Evolutionary conservation across 2,329 filamentous ascomycete genomes (phyloP).

Genomic region (Corniculantispora saksenae): DNA sequence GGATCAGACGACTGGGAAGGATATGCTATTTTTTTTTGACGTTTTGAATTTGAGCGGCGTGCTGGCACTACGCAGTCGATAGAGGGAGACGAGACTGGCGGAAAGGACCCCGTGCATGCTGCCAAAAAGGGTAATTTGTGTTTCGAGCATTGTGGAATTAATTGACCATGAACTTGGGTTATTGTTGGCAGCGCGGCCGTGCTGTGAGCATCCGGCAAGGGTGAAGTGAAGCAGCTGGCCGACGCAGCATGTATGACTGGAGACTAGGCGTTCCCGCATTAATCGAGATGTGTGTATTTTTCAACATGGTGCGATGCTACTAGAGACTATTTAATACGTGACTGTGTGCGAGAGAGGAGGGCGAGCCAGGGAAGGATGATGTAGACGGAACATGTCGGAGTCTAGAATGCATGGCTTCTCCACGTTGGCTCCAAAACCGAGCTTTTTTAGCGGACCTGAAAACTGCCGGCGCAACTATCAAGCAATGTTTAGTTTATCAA

Average conservation of each 20-base stretch:
- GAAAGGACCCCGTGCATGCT: conserved; percentile 11
- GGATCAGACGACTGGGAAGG: not conserved
- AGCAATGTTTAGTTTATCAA: conserved; percentile 13
- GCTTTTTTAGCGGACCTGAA: conserved; percentile 9
- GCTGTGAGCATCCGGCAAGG: not conserved
- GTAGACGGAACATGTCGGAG: conserved; percentile 2
- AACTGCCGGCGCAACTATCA: not conserved
- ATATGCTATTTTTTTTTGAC: conserved; percentile 5
- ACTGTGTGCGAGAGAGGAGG: not conserved
- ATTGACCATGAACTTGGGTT: conserved; percentile 33
- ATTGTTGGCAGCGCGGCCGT: conserved; percentile 29
- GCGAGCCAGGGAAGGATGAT: not conserved
- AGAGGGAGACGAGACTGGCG: conserved; percentile 8
- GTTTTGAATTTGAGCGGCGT: conserved; percentile 17
- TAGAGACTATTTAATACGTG: not conserved
- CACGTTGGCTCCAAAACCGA: not conserved
- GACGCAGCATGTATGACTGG: conserved; percentile 47
- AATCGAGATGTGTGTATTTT: conserved; percentile 41
- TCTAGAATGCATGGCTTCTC: conserved; percentile 11
- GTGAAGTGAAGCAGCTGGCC: not conserved
- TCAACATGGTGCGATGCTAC: not conserved
- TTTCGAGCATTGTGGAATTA: conserved; percentile 40
- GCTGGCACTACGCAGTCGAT: conserved; percentile 11
- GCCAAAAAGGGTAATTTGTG: conserved; percentile 28
- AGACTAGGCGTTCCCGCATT: conserved; percentile 48